Evolutionary conservation across 2,329 filamentous ascomycete genomes (phyloP), one percentile per base, ranked within the genome.

Genomic region (Grosmannia serpens): DNA sequence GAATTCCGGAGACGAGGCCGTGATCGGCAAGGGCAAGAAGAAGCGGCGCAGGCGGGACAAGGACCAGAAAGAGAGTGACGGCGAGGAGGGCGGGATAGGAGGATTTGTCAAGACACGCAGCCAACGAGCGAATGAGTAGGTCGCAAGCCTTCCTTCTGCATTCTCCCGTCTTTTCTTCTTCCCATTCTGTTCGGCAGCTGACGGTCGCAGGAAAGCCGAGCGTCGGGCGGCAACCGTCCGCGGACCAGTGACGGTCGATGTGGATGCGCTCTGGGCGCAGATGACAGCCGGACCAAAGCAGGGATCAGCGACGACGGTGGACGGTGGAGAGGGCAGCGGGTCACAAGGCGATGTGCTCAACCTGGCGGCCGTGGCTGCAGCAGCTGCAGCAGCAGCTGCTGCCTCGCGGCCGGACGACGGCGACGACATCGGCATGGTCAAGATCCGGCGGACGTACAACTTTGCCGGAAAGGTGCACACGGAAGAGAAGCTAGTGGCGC

Each of bases 401-500:
- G 15, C 38, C 20, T 15, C 35, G 35, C 38, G 38, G 17, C 38
- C 38, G 2, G 59, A 66, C 59, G 20, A 35, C 11, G 44, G 15
- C 29, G n/a, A 38, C 20, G 24, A 41, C 6, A 63, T 71, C 2
- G 68, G 72, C 6, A 77, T 76, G 72, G 76, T 89, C 64, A 80
- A 78, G 61, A 86, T 90, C 61, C 87, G 84, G 65, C 83, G 85
- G 33, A 85, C 82, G 17, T 89, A 88, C 71, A 87, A 86, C 65
- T 90, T 90, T 64, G 87, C 87, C 41, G 87, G 87, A 33, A 82
- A 86, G 65, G 77, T 86, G 15, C 83, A 87, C 65, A 86, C 80
- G 0, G 87, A 90, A 66, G 84, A 88, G 67, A 89, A 88, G 68
- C 72, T 85, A 13, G 84, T 90, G 1, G 74, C 82, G 4, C 77